Evolutionary conservation across 2,329 filamentous ascomycete genomes (phyloP), one percentile per base, ranked within the genome.

Genomic region (Dichotomopilus funicola): DNA sequence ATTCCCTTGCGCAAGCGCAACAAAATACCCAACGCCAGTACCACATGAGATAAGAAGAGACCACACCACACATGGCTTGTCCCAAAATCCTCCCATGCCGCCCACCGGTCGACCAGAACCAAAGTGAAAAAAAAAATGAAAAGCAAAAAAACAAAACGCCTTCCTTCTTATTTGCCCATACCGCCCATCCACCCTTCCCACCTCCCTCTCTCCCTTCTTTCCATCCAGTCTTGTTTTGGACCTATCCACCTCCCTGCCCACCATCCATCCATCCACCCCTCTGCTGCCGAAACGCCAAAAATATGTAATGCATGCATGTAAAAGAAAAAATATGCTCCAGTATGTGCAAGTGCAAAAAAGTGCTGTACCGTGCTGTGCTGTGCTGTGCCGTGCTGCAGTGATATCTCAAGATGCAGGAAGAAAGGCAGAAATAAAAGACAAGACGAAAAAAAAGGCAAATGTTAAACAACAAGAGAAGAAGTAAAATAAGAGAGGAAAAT

Each of bases 401-500:
- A 61, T 50, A 44, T 45, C 43, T 46, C 38, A 47, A 59, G 51
- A 31, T 37, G 53, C 43, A 61, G 51, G 52, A 50, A 27, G 19
- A 38, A 45, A 9, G 27, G 13, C 7, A 60, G 60, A 63, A 65
- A 61, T 59, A 59, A 49, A 54, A 55, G 55, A 58, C 58, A 61
- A 63, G 62, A 46, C 51, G 57, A 44, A 56, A 56, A 69, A 73
- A 61, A 65, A 63, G 27, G 36, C 45, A 52, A 44, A 35, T 40
- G 9, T 12, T 12, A 51, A 37, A 66, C 62, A 37, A 66, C 62
- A 62, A 50, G 53, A 59, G 64, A 60, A 62, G 48, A 48, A 59
- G 48, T 37, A 51, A 6, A 9, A 19, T 27, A 41, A 12, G 13
- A 49, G 41, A 8, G 1, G 12, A 11, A 19, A 11, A 36, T 9